Base-by-base conservation (phyloP, 495 filamentous ascomycete genomes). In the Xylaria palmicola region DNA sequence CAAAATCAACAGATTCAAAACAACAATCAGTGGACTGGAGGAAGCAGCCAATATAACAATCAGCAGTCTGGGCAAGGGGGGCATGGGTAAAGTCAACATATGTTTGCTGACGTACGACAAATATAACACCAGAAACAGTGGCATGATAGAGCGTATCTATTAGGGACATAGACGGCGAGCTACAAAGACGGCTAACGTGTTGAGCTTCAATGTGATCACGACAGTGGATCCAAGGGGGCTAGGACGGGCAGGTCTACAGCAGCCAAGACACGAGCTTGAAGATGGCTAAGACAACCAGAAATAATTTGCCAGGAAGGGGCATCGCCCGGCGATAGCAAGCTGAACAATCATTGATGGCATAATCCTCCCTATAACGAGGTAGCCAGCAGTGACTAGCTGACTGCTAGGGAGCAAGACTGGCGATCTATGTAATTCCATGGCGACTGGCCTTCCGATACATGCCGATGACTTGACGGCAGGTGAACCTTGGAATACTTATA, bases 1-100 rank as follows among this genome's bases (percentile, higher is more conserved):
- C 80, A 80, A 57, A 65, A 55, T 19, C 75, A 81, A 51, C 72
- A 74, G 32, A 68, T 72, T 22, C 75, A 76, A 52, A 78, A 79
- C 56, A 67, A 64, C 58, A 82, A 80, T 61, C 66, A 74, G 3
- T 77, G 79, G 58, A 77, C 78, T 59, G 67, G 62, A 22, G 75
- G 79, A 44, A 69, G 72, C 20, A 65, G 72, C 19, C 76, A 77
- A 50, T 76, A 79, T 57, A 67, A 66, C 17, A 58, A 56, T 9
- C 62, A 65, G 9, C 69, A 66, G 68, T 50, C 64, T 20, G 64
- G 66, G 6, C 66, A 67, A 58, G 61, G 63, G 22, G 56, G 62
- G 49, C 60, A 56, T 24, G 39, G 53, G n/a, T 56, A 56, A 8
- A 19, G 24, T n/a, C 6, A 1, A 22, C 10, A 15, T n/a, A 12